These are phyloP conservation scores for Verticillium dahliae DNA, from an alignment of 2,329 filamentous ascomycete genomes.

Conservation along the genomic window DNA sequence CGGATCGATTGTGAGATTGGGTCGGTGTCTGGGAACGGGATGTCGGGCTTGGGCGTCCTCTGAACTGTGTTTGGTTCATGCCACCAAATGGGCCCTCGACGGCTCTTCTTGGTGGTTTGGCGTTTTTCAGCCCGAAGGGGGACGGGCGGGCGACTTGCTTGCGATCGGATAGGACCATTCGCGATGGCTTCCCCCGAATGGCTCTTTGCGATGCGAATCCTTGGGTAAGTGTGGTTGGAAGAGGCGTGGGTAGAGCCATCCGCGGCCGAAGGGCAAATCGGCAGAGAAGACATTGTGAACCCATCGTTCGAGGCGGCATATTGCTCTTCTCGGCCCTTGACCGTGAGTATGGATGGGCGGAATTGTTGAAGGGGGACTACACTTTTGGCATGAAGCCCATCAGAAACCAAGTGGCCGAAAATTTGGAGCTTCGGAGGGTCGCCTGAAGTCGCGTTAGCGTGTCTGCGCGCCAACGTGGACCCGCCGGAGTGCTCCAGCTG, in stretches of 20 bases:
- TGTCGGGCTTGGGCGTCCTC: constrained; percentile 4
- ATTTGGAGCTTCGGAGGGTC: not conserved
- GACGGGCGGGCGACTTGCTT: constrained; percentile 35
- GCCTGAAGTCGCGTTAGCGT: not conserved
- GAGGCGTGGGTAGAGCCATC: not conserved
- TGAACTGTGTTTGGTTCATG: constrained; percentile 43
- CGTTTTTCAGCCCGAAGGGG: constrained; percentile 19
- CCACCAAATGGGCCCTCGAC: constrained; percentile 44
- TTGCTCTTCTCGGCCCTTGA: not conserved
- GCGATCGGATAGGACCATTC: constrained; percentile 50
- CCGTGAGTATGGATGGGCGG: not conserved
- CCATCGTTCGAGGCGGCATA: constrained; percentile 11
- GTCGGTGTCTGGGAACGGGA: constrained; percentile 1
- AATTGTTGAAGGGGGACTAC: not conserved
- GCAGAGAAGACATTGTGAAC: constrained; percentile 9
- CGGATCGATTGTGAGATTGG: constrained; percentile 13
- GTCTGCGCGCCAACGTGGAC: not conserved
- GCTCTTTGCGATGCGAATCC: constrained; percentile 26
- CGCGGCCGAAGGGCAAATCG: constrained; percentile 7
- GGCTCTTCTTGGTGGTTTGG: constrained; percentile 27
- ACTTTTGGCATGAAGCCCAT: no score
- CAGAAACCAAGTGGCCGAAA: not conserved
- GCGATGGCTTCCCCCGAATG: constrained; percentile 34
- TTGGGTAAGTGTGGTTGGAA: constrained; percentile 15
- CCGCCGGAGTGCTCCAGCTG: not conserved